These are phyloP conservation scores for Elymus sibiricus DNA, from an alignment of 176 grass and related monocot species.

Conservation along the genomic window DNA sequence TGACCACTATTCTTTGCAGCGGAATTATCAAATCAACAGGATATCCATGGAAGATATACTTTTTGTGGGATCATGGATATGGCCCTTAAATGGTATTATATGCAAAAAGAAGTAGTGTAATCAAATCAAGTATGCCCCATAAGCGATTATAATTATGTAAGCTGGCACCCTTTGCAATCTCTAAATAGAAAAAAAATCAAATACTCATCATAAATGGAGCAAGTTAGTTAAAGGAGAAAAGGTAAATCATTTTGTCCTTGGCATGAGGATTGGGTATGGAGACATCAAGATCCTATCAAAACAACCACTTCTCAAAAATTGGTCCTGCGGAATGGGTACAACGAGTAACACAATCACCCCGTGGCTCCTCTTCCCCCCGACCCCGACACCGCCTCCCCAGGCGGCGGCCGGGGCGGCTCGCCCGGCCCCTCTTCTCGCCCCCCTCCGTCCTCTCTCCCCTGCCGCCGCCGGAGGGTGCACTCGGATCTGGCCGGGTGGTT, in stretches of 20 bases:
- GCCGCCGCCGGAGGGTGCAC: too few species aligned
- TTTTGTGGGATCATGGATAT: slow-evolving; percentile 2
- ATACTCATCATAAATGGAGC: neutral
- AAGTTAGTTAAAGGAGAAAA: neutral
- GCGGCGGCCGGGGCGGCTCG: too few species aligned
- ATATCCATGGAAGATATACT: slow-evolving; percentile 15
- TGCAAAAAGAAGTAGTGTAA: neutral
- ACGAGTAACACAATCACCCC: too few species aligned
- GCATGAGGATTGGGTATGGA: neutral
- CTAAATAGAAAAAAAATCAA: neutral
- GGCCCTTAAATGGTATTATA: neutral
- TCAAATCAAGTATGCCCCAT: neutral
- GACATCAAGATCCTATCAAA: neutral
- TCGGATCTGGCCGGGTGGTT: too few species aligned
- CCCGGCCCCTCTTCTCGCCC: too few species aligned
- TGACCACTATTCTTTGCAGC: neutral
- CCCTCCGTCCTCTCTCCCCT: too few species aligned
- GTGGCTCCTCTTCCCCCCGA: too few species aligned
- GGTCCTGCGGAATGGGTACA: neutral
- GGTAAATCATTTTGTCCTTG: neutral
- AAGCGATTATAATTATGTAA: neutral
- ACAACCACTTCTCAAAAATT: neutral
- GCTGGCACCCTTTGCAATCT: neutral
- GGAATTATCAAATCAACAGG: slow-evolving; percentile 13
- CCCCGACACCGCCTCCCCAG: too few species aligned